Percentiles rank a stretch among this genome's conserved stretches.
These are phyloP conservation scores for Sarcodon sp. DNA, from an alignment of 768 basidiomycete species.

Conservation along the genomic window DNA sequence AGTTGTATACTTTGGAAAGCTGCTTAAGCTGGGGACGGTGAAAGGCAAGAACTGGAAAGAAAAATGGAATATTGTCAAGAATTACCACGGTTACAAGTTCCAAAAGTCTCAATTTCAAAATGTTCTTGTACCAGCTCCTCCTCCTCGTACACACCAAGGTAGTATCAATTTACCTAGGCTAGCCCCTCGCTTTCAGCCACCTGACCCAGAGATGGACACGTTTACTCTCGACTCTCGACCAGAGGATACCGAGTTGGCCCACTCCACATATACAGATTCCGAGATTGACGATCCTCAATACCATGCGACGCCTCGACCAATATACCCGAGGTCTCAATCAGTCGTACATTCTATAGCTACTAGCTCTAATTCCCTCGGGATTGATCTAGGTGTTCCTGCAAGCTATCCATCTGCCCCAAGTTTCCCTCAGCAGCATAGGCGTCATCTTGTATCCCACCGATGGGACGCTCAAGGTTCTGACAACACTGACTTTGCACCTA, in stretches of 20 bases:
- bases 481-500: slow-evolving; percentile 17
- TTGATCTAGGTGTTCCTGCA: slow-evolving; percentile 11
- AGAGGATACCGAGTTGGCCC: background rate
- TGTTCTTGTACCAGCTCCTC: slow-evolving; percentile 1
- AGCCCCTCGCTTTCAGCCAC: background rate
- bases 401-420: slow-evolving; percentile 1
- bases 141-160: background rate
- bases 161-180: background rate
- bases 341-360: background rate
- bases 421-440: background rate
- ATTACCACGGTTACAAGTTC: slow-evolving; percentile 29
- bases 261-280: background rate
- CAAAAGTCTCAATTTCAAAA: slow-evolving; percentile 7
- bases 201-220: background rate
- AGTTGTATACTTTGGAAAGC: slow-evolving; percentile 68
- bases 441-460: background rate
- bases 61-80: slow-evolving; percentile 68
- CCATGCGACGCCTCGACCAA: background rate
- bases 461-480: slow-evolving; percentile 27
- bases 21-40: slow-evolving; percentile 73
- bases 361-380: slow-evolving; percentile 16
- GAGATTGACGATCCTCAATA: background rate
- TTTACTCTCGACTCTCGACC: background rate
- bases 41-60: slow-evolving; percentile 72
- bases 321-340: background rate